Conservation (phyloP, 441 rosid genomes). For the Gossypium gossypioides region DNA sequence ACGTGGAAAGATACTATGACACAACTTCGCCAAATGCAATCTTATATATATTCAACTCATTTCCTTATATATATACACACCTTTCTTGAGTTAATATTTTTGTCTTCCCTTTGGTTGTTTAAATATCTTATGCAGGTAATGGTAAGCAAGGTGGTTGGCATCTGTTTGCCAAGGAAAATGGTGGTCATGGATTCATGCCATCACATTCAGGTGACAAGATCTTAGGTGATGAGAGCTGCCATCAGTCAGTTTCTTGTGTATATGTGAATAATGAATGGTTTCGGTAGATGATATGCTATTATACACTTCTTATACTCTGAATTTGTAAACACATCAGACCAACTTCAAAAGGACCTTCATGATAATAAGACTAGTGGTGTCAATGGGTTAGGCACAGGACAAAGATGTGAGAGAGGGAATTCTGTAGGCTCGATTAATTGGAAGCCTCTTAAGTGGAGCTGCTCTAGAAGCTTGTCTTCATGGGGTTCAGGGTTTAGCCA, state of each 20-base stretch:
- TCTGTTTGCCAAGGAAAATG: constrained; percentile 46
- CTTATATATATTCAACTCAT: too few species aligned
- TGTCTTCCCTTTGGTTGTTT: constrained; percentile 20
- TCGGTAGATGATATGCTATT: constrained; percentile 50
- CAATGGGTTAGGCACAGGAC: constrained; percentile 38
- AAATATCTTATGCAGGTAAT: constrained; percentile 57
- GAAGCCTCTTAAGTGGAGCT: constrained; percentile 72
- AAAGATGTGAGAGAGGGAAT: constrained; percentile 44
- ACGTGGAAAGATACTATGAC: too few species aligned
- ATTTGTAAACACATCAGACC: constrained; percentile 38
- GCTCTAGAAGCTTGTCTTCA: constrained; percentile 77
- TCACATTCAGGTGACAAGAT: constrained; percentile 52
- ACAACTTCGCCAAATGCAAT: too few species aligned
- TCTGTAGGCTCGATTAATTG: constrained; percentile 54
- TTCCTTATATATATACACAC: background rate
- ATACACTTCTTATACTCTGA: constrained; percentile 39
- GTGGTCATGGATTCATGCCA: constrained; percentile 51
- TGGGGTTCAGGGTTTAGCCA: constrained; percentile 88
- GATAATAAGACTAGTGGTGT: constrained; percentile 35
- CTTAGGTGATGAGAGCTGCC: constrained; percentile 49
- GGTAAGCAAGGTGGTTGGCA: constrained; percentile 86
- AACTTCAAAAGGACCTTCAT: constrained; percentile 42
- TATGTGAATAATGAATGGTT: constrained; percentile 47
- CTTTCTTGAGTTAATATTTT: constrained; percentile 20
- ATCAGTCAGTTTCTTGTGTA: constrained; percentile 44